These are phyloP conservation scores for Helianthus annuus DNA, from an alignment of 129 eudicot species.

Conservation along the genomic window HanXRQr2.0-SUNRISE NC_035444.2:490297-490796, in stretches of 20 bases:
- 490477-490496: too few species aligned
- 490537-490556: too few species aligned
- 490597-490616: too few species aligned
- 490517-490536: too few species aligned
- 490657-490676: neutral
- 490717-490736: neutral
- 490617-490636: too few species aligned
- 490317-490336: neutral
- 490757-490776: neutral
- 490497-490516: too few species aligned
- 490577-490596: too few species aligned
- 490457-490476: neutral
- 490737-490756: constrained; percentile 5
- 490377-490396: neutral
- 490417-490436: neutral
- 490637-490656: too few species aligned
- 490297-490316: constrained; percentile 1
- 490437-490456: neutral
- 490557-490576: too few species aligned
- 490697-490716: constrained; percentile 9
- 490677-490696: neutral
- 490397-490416: neutral
- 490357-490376: constrained; percentile 20
- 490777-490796: neutral
- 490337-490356: constrained; percentile 7